These are phyloP conservation scores for Geotrichum aggregatum DNA, from an alignment of 1,139 yeast genomes.

Conservation along the genomic window DNA sequence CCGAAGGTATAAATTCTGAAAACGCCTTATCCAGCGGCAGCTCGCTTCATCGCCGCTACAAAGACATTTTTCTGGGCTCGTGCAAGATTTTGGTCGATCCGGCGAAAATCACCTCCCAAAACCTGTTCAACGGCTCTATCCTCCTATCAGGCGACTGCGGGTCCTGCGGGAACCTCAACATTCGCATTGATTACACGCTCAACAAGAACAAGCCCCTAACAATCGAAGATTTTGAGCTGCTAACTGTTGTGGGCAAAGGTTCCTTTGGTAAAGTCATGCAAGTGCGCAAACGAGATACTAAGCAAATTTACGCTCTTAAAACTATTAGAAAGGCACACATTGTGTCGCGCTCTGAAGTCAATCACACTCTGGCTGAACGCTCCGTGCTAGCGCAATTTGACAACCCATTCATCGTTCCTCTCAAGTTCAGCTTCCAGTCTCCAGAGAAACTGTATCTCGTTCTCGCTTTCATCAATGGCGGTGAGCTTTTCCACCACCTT, in stretches of 20 bases:
- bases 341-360: conserved; percentile 89
- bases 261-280: conserved; percentile 99
- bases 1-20: background rate
- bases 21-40: background rate
- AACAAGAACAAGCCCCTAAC: conserved; percentile 60
- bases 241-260: conserved; percentile 95
- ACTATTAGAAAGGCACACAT: conserved; percentile 91
- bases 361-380: conserved; percentile 93
- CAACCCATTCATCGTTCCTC: conserved; percentile 97
- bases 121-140: conserved; percentile 19
- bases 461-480: conserved; percentile 91
- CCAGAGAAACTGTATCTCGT: conserved; percentile 89
- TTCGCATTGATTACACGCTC: conserved; percentile 74
- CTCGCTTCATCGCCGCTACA: conserved; percentile 14
- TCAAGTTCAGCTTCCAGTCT: conserved; percentile 93
- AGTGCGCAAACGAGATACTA: conserved; percentile 90
- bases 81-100: conserved; percentile 29
- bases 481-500: conserved; percentile 91
- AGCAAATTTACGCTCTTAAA: conserved; percentile 88
- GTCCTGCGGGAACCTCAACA: conserved; percentile 45
- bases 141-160: conserved; percentile 37
- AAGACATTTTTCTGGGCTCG: conserved; percentile 42
- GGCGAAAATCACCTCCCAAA: conserved; percentile 10
- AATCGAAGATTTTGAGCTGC: conserved; percentile 85
- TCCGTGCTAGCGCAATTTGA: conserved; percentile 89